Conservation (phyloP, 2,329 filamentous ascomycete species). For the Madurella fahalii region DNA sequence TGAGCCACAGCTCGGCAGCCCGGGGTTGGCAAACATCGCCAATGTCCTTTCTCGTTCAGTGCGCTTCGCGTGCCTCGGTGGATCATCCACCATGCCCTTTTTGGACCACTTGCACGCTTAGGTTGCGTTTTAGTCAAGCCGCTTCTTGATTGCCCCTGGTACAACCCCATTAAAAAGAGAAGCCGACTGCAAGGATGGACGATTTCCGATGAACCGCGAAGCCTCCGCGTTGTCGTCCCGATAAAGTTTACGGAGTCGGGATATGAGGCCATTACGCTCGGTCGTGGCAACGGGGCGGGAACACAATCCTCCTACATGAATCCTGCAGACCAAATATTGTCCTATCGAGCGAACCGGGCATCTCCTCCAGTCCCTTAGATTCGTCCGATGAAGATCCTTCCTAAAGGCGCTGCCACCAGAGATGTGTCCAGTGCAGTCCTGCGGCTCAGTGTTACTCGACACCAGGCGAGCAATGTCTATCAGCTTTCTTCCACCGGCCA, state of each 20-base stretch:
- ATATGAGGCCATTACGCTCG: too few relatives aligned
- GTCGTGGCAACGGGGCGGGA: too few relatives aligned
- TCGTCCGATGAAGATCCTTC: too few relatives aligned
- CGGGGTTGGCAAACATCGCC: constrained; percentile 5
- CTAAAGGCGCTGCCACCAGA: background rate
- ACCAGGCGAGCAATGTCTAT: background rate
- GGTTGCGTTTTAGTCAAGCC: background rate
- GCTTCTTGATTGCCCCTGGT: constrained; percentile 1
- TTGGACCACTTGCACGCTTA: constrained; percentile 5
- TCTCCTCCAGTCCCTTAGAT: too few relatives aligned
- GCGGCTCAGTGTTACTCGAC: background rate
- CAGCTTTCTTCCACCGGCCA: too few relatives aligned
- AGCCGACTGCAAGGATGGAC: background rate
- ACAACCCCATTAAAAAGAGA: too few relatives aligned
- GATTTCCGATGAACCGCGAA: background rate
- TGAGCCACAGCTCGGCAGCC: background rate
- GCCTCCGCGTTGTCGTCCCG: too few relatives aligned
- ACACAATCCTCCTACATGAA: too few relatives aligned
- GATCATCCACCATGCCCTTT: background rate
- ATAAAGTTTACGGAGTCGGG: too few relatives aligned
- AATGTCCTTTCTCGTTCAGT: background rate
- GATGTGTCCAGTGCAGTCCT: background rate
- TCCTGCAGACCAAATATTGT: too few relatives aligned
- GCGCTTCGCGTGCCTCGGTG: background rate
- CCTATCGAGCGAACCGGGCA: too few relatives aligned